phyloP scores from a whole-genome alignment of 805 yeast species.

The Suhomyces xylopsoci region DNA sequence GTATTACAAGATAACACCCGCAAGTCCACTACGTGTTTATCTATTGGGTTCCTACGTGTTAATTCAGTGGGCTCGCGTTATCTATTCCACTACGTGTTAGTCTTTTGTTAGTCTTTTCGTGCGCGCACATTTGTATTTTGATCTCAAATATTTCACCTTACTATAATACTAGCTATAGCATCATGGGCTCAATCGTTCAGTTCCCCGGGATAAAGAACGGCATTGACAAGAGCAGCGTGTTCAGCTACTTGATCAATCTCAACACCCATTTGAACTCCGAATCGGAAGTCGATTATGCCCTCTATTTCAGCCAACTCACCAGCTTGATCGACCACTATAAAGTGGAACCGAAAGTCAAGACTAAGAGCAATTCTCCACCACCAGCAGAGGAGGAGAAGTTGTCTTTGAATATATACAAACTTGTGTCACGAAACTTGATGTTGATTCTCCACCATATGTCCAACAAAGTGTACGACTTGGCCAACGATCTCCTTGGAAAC shows the following conservation, averaged over 20 bases:
- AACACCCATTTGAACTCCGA: constrained; percentile 14
- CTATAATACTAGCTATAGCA: too few species aligned
- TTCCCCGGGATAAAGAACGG: constrained; percentile 7
- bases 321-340: constrained; percentile 23
- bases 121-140: neutral
- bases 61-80: too few species aligned
- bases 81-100: too few species aligned
- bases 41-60: too few species aligned
- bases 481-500: constrained; percentile 32
- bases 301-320: constrained; percentile 22
- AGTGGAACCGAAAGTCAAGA: constrained; percentile 7
- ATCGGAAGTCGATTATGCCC: constrained; percentile 4
- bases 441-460: constrained; percentile 28
- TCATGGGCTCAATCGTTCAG: constrained; percentile 3
- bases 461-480: constrained; percentile 35
- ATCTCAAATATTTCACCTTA: neutral
- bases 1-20: too few species aligned
- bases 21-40: too few species aligned
- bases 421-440: constrained; percentile 28
- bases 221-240: constrained; percentile 17
- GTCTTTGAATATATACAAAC: constrained; percentile 12
- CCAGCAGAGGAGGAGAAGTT: neutral
- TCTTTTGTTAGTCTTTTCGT: too few species aligned
- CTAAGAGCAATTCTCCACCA: neutral
- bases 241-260: constrained; percentile 19